These are phyloP conservation scores for Xylaria digitata DNA, from an alignment of 2,329 filamentous ascomycete genomes.

Conservation along the genomic window DNA sequence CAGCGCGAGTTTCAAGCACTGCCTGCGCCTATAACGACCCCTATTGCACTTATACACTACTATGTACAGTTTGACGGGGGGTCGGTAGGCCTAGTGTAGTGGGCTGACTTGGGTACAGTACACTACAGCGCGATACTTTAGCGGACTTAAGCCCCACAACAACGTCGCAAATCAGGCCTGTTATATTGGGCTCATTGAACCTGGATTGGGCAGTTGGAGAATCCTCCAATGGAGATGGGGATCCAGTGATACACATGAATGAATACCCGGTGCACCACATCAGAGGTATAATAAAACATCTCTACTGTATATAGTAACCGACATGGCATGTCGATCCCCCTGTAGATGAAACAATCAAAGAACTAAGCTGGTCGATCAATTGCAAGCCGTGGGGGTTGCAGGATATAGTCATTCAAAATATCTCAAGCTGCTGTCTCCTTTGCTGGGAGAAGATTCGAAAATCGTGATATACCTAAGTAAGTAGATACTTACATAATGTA, in stretches of 20 bases:
- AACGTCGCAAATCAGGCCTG: not conserved
- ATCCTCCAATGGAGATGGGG: not conserved
- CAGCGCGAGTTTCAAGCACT: too few species aligned
- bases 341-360: slow-evolving; percentile 2
- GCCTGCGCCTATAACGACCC: too few species aligned
- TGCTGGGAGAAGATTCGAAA: too few species aligned
- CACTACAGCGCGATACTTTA: too few species aligned
- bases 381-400: too few species aligned
- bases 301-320: not conserved
- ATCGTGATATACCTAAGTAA: too few species aligned
- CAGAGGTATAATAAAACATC: not conserved
- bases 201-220: slow-evolving; percentile 7
- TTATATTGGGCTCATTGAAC: not conserved
- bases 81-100: too few species aligned
- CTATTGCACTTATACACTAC: too few species aligned
- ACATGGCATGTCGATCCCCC: not conserved
- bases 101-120: not conserved
- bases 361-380: not conserved
- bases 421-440: not conserved
- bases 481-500: too few species aligned
- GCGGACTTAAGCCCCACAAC: not conserved
- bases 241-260: not conserved
- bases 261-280: not conserved
- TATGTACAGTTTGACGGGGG: too few species aligned
- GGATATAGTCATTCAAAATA: too few species aligned